These are phyloP conservation scores for Rhizopogon vesiculosus DNA, from an alignment of 768 basidiomycete species.

Conservation along the genomic window DNA sequence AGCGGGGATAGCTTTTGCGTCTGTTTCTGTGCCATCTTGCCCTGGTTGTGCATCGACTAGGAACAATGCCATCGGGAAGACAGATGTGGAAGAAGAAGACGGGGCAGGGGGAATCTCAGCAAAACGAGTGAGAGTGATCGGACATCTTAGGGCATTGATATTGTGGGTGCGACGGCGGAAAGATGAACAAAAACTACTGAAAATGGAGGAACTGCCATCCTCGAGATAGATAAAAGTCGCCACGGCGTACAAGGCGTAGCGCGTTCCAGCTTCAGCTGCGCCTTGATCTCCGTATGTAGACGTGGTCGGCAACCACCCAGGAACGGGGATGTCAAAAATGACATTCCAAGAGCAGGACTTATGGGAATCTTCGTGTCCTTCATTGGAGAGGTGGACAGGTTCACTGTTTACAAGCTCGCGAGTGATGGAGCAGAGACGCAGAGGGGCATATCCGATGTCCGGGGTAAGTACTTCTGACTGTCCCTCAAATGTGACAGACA, in stretches of 20 bases:
- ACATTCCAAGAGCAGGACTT: slow-evolving; percentile 66
- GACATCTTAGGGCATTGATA: slow-evolving; percentile 33
- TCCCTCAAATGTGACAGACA: slow-evolving; percentile 79
- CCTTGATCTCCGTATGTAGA: slow-evolving; percentile 39
- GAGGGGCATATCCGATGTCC: slow-evolving; percentile 58
- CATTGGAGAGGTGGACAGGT: slow-evolving; percentile 58
- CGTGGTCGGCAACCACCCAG: slow-evolving; percentile 83
- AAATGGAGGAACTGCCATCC: slow-evolving; percentile 36
- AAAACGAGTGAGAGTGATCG: slow-evolving; percentile 52
- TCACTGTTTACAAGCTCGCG: slow-evolving; percentile 49
- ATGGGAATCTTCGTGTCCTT: slow-evolving; percentile 53
- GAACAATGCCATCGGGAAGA: slow-evolving; percentile 34
- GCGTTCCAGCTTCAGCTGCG: slow-evolving; percentile 47
- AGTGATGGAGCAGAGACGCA: slow-evolving; percentile 64
- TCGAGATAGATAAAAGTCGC: slow-evolving; percentile 52
- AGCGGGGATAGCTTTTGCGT: slow-evolving; percentile 36
- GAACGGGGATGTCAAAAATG: slow-evolving; percentile 77
- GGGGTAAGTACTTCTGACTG: slow-evolving; percentile 72
- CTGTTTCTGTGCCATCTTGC: slow-evolving; percentile 8
- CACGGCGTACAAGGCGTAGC: slow-evolving; percentile 63
- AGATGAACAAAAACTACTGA: slow-evolving; percentile 52
- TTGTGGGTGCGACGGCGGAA: slow-evolving; percentile 43
- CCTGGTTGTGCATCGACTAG: slow-evolving; percentile 36
- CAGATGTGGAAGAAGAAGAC: slow-evolving; percentile 15
- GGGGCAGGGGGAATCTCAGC: slow-evolving; percentile 36